These are phyloP conservation scores for Chalaropsis ovoidea DNA, from an alignment of 2,329 filamentous ascomycete species.

Conservation along the genomic window DNA sequence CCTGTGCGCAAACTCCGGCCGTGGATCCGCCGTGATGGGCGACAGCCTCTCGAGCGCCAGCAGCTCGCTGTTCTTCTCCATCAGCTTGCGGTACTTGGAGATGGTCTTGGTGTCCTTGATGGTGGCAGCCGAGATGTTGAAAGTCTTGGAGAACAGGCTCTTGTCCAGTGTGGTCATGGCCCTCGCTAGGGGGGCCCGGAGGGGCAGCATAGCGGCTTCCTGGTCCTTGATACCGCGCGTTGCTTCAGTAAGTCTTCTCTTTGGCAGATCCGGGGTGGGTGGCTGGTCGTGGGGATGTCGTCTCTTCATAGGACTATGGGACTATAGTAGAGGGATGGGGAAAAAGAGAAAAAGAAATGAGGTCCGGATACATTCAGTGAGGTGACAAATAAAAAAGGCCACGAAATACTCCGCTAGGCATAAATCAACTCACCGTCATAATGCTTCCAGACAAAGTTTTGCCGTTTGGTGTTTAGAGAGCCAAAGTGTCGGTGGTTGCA, in stretches of 20 bases:
- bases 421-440: slow-evolving; percentile 13
- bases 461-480: neutral
- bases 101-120: slow-evolving; percentile 68
- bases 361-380: too few species aligned
- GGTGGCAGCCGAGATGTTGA: slow-evolving; percentile 68
- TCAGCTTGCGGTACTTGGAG: slow-evolving; percentile 54
- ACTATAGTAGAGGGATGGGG: neutral
- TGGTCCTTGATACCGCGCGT: slow-evolving; percentile 22
- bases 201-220: slow-evolving; percentile 44
- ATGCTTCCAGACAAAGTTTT: slow-evolving; percentile 11
- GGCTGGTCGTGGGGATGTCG: neutral
- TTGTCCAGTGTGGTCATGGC: slow-evolving; percentile 73
- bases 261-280: neutral
- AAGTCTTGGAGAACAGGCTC: slow-evolving; percentile 65
- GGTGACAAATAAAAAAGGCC: neutral
- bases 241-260: slow-evolving; percentile 12
- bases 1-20: slow-evolving; percentile 40
- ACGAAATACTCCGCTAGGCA: neutral
- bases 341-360: neutral
- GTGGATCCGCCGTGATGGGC: slow-evolving; percentile 54
- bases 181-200: slow-evolving; percentile 71
- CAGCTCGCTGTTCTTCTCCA: slow-evolving; percentile 57
- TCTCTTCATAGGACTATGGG: slow-evolving; percentile 1
- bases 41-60: slow-evolving; percentile 54
- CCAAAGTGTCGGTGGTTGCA: slow-evolving; percentile 11